These are phyloP conservation scores for Naganishia sp. DNA, from an alignment of 1,284 basidiomycete species.

Conservation along the genomic window DNA sequence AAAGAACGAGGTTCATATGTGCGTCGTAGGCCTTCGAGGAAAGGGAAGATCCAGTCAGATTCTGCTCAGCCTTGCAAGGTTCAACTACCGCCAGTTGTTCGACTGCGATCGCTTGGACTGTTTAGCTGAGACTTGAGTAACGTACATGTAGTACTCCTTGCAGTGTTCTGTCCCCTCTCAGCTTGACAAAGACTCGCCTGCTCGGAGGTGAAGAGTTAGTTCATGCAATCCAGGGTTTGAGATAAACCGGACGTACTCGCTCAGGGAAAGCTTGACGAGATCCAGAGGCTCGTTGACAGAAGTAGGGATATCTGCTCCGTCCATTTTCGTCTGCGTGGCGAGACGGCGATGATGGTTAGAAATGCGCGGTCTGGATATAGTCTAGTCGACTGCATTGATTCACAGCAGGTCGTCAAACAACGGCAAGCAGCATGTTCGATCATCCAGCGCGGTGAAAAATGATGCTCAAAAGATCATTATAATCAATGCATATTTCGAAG, in stretches of 20 bases:
- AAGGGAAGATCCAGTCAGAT: neutral
- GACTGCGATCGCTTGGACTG: neutral
- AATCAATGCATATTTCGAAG: no score
- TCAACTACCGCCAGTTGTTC: neutral
- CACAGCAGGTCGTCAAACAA: no score
- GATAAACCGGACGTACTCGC: slow-evolving; percentile 73
- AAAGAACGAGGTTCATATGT: slow-evolving; percentile 98
- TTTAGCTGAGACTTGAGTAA: slow-evolving; percentile 17
- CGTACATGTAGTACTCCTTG: slow-evolving; percentile 89
- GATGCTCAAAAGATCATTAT: no score
- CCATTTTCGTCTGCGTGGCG: slow-evolving; percentile 43
- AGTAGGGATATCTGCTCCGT: slow-evolving; percentile 62
- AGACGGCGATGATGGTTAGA: neutral
- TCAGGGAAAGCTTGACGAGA: slow-evolving; percentile 90
- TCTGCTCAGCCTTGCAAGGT: neutral
- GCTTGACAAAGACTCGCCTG: slow-evolving; percentile 62
- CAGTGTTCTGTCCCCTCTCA: slow-evolving; percentile 90
- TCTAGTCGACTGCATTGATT: no score
- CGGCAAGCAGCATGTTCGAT: no score
- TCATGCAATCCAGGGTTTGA: neutral
- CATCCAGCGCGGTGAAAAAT: no score
- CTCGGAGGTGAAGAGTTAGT: neutral
- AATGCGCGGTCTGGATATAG: no score
- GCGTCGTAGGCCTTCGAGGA: slow-evolving; percentile 87
- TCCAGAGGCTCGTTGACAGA: slow-evolving; percentile 94